phyloP scores from a whole-genome alignment of 345 rosid species.

The Syzygium grande region DNA sequence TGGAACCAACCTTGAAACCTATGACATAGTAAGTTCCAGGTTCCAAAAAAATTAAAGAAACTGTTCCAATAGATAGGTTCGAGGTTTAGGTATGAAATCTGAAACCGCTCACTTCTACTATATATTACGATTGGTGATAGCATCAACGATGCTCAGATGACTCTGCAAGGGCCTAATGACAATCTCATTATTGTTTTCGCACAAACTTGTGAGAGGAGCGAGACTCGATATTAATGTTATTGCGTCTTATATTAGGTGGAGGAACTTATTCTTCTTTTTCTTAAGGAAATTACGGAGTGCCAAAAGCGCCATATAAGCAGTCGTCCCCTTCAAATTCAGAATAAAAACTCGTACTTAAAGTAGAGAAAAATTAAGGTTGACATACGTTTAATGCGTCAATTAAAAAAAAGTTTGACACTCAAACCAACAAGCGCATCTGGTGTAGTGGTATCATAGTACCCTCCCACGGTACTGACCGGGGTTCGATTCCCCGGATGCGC shows the following conservation, averaged over 20 bases:
- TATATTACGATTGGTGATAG: neutral
- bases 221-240: neutral
- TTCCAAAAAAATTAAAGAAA: too few relatives aligned
- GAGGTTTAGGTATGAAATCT: accelerated
- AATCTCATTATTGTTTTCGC: neutral
- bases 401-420: accelerated
- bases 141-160: neutral
- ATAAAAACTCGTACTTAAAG: neutral
- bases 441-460: constrained; percentile 47
- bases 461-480: constrained; percentile 79
- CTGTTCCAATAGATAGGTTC: too few relatives aligned
- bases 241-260: neutral
- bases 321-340: neutral
- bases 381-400: accelerated
- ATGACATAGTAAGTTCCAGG: accelerated
- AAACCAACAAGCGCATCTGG: constrained; percentile 17
- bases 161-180: neutral
- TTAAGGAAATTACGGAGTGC: neutral
- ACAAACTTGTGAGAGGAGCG: neutral
- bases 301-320: neutral
- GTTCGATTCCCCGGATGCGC: constrained; percentile 98
- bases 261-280: neutral
- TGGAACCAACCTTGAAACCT: accelerated
- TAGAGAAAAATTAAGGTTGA: neutral
- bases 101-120: accelerated